Evolutionary conservation across 2,329 filamentous ascomycete genomes (phyloP).

Genomic region (Calonectria naviculata): DNA sequence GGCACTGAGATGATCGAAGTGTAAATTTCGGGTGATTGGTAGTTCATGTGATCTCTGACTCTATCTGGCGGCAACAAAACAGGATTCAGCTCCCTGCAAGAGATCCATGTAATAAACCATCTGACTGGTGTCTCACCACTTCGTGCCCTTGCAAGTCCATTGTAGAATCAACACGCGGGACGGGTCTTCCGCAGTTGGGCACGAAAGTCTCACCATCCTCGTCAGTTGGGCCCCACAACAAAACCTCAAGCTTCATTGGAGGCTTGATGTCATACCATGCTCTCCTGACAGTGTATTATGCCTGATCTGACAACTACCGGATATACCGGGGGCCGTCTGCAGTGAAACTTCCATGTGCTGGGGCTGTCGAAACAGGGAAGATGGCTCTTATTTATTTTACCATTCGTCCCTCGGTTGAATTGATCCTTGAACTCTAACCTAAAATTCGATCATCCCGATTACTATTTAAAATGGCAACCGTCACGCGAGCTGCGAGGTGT

Average conservation of each 20-base stretch:
- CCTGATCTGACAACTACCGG: not conserved
- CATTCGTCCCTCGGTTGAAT: not conserved
- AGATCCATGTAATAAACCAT: not conserved
- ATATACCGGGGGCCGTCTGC: not conserved
- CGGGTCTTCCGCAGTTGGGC: not conserved
- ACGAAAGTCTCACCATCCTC: not conserved
- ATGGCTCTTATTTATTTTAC: not conserved
- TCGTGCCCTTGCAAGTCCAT: not conserved
- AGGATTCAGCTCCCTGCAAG: not conserved
- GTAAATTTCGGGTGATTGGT: not conserved
- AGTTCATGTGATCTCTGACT: not conserved
- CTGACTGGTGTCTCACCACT: not conserved
- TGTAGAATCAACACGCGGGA: not conserved
- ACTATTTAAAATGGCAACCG: not conserved
- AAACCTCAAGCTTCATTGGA: not conserved
- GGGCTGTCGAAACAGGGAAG: not conserved
- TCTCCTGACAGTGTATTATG: not conserved
- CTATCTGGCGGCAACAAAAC: too few species aligned
- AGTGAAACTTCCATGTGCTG: not conserved
- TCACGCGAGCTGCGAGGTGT: not conserved
- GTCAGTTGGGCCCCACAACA: not conserved
- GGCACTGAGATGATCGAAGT: not conserved
- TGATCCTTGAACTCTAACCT: not conserved
- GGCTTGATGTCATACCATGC: slow-evolving; percentile 4
- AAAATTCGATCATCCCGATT: not conserved